Conservation (phyloP, 768 basidiomycete genomes). For the Mycena latifolia region DNA sequence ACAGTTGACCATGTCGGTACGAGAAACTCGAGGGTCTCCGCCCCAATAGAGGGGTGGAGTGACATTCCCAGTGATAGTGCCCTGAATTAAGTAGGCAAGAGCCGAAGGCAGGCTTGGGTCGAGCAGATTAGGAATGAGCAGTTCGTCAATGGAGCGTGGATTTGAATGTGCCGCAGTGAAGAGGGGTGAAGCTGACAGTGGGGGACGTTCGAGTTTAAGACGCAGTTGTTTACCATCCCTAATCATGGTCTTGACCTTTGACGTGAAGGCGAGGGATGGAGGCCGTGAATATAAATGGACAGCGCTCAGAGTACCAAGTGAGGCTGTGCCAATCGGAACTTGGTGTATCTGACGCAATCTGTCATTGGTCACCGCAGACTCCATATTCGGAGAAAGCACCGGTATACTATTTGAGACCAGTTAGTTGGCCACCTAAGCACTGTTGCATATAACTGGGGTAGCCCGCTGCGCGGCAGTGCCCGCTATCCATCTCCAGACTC, state of each 20-base stretch:
- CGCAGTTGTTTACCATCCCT: slow-evolving; percentile 3
- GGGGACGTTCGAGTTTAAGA: not conserved
- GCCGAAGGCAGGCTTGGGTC: slow-evolving; percentile 19
- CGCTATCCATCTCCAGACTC: no score
- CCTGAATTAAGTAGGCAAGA: slow-evolving; percentile 8
- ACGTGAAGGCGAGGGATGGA: not conserved
- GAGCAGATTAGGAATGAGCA: slow-evolving; percentile 23
- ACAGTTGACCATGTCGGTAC: slow-evolving; percentile 5
- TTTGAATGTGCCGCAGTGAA: slow-evolving; percentile 14
- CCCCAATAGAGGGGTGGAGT: slow-evolving; percentile 27
- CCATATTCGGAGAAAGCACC: no score
- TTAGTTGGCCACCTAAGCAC: no score
- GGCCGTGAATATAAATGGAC: not conserved
- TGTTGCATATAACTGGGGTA: no score
- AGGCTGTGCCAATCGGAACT: no score
- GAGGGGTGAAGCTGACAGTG: not conserved
- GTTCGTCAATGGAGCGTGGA: slow-evolving; percentile 16
- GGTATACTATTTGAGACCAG: no score
- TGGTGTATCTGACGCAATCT: no score
- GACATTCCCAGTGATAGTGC: not conserved
- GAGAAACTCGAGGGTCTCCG: slow-evolving; percentile 8
- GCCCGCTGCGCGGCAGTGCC: no score
- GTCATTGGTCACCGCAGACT: no score
- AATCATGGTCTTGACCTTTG: not conserved
- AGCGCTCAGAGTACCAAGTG: no score